Evolutionary conservation across 2,329 filamentous ascomycete genomes (phyloP).

Genomic region (Nothomitra cinnamomea): DNA sequence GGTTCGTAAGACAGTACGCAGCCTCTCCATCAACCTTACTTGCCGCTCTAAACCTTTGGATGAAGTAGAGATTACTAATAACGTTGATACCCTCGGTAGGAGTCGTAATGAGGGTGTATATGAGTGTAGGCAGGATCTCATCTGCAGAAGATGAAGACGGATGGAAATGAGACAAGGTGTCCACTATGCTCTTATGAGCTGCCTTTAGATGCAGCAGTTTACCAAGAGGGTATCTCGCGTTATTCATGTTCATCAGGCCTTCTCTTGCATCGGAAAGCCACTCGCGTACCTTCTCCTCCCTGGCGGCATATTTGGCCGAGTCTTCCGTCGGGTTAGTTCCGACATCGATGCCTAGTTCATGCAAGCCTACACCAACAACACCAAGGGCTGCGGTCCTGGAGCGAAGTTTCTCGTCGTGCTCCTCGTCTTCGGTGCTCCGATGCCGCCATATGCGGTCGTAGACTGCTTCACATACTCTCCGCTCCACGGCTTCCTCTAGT

Average conservation of each 20-base stretch:
- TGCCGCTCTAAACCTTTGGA: slow-evolving; percentile 76
- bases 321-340: slow-evolving; percentile 39
- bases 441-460: slow-evolving; percentile 87
- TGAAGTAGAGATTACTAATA: slow-evolving; percentile 88
- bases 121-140: slow-evolving; percentile 91
- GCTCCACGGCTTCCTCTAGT: slow-evolving; percentile 83
- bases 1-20: slow-evolving; percentile 88
- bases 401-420: slow-evolving; percentile 81
- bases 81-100: slow-evolving; percentile 72
- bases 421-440: slow-evolving; percentile 80
- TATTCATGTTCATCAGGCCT: slow-evolving; percentile 65
- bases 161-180: slow-evolving; percentile 52
- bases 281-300: slow-evolving; percentile 44
- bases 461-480: slow-evolving; percentile 65
- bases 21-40: slow-evolving; percentile 82
- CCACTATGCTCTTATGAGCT: slow-evolving; percentile 87
- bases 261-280: slow-evolving; percentile 51
- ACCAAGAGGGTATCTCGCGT: slow-evolving; percentile 72
- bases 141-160: slow-evolving; percentile 76
- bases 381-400: slow-evolving; percentile 84
- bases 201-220: slow-evolving; percentile 80
- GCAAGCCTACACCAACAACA: slow-evolving; percentile 78
- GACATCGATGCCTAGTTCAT: slow-evolving; percentile 66
- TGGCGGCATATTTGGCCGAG: slow-evolving; percentile 34
- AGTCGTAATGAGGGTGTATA: slow-evolving; percentile 86